These are phyloP conservation scores for Lentinula sp. DNA, from an alignment of 768 basidiomycete species.

Conservation along the genomic window DNA sequence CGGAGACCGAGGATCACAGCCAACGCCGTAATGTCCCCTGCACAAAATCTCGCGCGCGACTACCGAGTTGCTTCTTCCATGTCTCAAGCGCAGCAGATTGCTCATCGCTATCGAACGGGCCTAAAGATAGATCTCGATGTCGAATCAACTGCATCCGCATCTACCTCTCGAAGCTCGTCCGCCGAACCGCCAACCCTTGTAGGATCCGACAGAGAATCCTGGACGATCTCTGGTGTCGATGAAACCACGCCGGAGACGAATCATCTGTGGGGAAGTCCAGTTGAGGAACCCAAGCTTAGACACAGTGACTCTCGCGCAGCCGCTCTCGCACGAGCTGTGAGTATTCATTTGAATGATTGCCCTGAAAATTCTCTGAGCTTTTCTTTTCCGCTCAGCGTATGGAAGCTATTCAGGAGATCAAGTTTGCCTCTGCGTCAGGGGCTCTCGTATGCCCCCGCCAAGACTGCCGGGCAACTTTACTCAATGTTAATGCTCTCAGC, in stretches of 20 bases:
- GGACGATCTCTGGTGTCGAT: background rate
- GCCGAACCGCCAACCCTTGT: background rate
- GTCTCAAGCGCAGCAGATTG: conserved; percentile 31
- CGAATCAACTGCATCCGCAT: background rate
- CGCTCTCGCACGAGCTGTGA: conserved; percentile 32
- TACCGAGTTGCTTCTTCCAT: background rate
- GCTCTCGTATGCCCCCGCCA: conserved; percentile 38
- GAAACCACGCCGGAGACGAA: conserved; percentile 2
- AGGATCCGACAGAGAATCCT: background rate
- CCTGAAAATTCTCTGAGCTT: background rate
- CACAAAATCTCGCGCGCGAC: background rate
- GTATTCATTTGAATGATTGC: conserved; percentile 14
- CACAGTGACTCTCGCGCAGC: conserved; percentile 28
- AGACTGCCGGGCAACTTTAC: conserved; percentile 32
- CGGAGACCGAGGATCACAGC: background rate
- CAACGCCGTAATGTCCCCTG: background rate
- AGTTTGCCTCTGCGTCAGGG: conserved; percentile 18
- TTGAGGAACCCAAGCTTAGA: conserved; percentile 20
- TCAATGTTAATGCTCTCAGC: conserved; percentile 22
- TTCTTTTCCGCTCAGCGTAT: conserved; percentile 18
- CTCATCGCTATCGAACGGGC: conserved; percentile 29
- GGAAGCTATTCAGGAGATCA: conserved; percentile 28
- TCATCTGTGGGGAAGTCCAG: background rate
- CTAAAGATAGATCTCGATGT: conserved; percentile 9
- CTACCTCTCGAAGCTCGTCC: background rate